phyloP scores from a whole-genome alignment of 139 green algal species.

The Closterium sp. region DNA sequence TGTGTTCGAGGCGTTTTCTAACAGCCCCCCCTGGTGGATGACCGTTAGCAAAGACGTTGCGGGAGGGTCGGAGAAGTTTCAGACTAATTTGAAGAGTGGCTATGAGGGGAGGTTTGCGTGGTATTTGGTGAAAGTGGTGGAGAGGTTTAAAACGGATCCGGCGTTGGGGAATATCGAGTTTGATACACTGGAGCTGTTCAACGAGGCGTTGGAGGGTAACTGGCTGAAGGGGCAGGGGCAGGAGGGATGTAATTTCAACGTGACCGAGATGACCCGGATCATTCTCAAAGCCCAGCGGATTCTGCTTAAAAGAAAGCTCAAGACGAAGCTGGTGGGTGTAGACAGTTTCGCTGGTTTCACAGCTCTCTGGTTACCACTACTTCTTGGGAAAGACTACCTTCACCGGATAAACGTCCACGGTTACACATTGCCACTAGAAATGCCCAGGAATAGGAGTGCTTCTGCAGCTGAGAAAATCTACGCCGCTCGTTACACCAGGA shows the following conservation, averaged over 20 bases:
- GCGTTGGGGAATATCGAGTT: conserved; percentile 21
- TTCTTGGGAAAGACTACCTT: not conserved
- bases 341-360: not conserved
- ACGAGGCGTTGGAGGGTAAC: conserved; percentile 39
- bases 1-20: conserved; percentile 53
- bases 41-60: conserved; percentile 27
- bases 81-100: conserved; percentile 34
- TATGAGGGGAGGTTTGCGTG: conserved; percentile 38
- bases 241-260: conserved; percentile 53
- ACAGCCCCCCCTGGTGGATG: conserved; percentile 55
- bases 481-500: no score
- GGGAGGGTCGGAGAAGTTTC: conserved; percentile 6
- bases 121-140: conserved; percentile 48
- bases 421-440: not conserved
- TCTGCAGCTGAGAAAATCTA: not conserved
- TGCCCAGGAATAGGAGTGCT: not conserved
- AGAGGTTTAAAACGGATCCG: conserved; percentile 19
- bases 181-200: conserved; percentile 51
- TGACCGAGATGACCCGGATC: conserved; percentile 28
- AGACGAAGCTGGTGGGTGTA: not conserved
- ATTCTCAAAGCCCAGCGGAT: not conserved
- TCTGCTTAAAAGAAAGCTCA: conserved; percentile 16
- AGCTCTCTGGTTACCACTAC: not conserved
- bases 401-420: not conserved
- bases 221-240: conserved; percentile 50